These are phyloP conservation scores for Glycine tomentella DNA, from an alignment of 306 rosid genomes.

Conservation along the genomic window DNA sequence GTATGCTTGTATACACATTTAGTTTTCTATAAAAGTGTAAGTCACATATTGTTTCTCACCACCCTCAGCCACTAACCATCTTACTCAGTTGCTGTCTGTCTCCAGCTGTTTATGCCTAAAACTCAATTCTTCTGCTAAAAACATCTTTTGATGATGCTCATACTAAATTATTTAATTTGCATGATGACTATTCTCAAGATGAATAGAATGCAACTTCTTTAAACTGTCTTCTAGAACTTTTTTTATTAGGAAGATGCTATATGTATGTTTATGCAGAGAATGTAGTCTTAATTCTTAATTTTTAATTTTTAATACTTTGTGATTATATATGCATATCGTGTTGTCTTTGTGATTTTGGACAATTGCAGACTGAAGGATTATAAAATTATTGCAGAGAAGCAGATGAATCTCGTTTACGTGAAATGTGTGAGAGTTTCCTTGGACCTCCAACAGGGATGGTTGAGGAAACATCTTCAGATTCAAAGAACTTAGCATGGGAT, in stretches of 20 bases:
- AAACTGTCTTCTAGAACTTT: not conserved
- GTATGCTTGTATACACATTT: not conserved
- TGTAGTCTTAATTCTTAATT: conserved; percentile 9
- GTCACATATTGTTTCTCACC: not conserved
- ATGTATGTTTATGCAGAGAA: not conserved
- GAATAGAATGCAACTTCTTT: not conserved
- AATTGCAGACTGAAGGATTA: conserved; percentile 36
- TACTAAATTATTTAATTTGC: not conserved
- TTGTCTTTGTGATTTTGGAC: conserved; percentile 31
- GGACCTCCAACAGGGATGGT: conserved; percentile 99
- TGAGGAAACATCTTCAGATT: conserved; percentile 61
- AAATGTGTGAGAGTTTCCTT: conserved; percentile 93
- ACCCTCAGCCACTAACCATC: not conserved
- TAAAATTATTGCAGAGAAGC: conserved; percentile 82
- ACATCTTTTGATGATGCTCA: not conserved
- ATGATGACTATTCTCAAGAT: not conserved
- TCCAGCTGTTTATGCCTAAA: not conserved
- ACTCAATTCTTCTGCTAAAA: not conserved
- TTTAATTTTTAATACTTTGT: conserved; percentile 3
- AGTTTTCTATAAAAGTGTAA: conserved; percentile 21
- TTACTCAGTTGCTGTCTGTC: not conserved
- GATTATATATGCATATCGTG: not conserved
- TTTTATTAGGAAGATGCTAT: conserved; percentile 9
- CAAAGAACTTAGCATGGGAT: conserved; percentile 83
- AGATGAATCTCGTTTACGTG: conserved; percentile 93